Evolutionary conservation across 139 green algal species (phyloP), one percentile per base, ranked within the genome.

Genomic region (Coelastrella sp.): DNA sequence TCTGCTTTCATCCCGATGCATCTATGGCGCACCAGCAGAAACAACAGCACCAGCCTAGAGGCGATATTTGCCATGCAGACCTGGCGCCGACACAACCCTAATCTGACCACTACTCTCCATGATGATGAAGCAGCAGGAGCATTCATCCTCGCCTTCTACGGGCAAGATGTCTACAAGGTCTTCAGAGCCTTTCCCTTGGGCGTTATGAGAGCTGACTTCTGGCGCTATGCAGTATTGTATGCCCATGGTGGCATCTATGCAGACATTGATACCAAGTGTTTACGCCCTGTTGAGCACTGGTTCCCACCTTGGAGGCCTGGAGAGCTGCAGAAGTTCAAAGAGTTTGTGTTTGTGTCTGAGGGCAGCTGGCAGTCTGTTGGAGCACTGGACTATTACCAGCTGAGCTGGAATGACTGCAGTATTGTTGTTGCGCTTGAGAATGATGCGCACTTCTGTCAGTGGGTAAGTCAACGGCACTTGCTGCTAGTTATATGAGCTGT

Each of bases 191-290:
- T 78, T 32, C 80, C 84, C 2, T 7, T 84, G 17, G 85, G 79
- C 2, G 85, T 89, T 4, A 87, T 88, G 85, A 57, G 63, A 4
- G 78, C 62, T 0, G 85, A 89, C 48, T 81, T 87, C 30, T 89
- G 85, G 85, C 73, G 85, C 3, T 89, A 86, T 25, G 78, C 78
- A 0, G 41, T 86, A 4, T 43, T 89, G 57, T 89, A 89, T 50
- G 48, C 45, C 2, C n/a, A 88, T 3, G 85, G 85, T 25, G 85
- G 85, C 21, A 37, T 89, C n/a, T 89, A 89, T 30, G 32, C 85
- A 0, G 85, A 89, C 75, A 82, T 88, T 8, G 85, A 89, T 30
- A 62, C 38, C n/a, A 8, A 51, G 19, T 82, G 51, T 43, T 37
- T 82, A 53, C 32, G 37, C 51, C 75, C 75, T 19, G 9, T 82